These are phyloP conservation scores for Dioscorea dumetorum DNA, from an alignment of 106 monocot species.

Conservation along the genomic window DNA sequence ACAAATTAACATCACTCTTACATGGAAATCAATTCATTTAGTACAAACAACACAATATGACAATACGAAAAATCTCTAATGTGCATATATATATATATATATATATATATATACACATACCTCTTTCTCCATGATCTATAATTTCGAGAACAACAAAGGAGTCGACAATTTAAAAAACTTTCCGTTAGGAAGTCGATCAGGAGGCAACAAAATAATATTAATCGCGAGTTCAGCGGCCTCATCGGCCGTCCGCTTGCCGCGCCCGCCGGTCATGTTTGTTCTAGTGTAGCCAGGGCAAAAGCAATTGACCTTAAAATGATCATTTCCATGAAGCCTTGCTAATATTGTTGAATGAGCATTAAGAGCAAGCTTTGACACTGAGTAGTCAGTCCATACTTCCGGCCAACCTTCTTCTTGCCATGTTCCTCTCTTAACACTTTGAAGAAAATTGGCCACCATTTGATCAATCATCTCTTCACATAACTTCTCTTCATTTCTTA, in stretches of 20 bases:
- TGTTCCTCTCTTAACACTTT: conserved; percentile 35
- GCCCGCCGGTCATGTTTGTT: conserved; percentile 53
- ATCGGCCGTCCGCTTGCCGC: conserved; percentile 41
- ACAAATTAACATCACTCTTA: too few relatives aligned
- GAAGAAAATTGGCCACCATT: conserved; percentile 40
- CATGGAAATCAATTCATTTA: too few relatives aligned
- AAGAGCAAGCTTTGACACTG: conserved; percentile 77
- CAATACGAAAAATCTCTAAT: neutral
- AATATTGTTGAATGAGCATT: conserved; percentile 48
- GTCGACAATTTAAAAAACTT: conserved; percentile 55
- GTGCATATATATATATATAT: neutral
- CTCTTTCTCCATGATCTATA: conserved; percentile 1
- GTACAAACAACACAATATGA: too few relatives aligned
- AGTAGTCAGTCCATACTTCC: conserved; percentile 71
- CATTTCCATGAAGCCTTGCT: conserved; percentile 20
- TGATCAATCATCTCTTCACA: conserved; percentile 32
- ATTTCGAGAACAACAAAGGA: conserved; percentile 29
- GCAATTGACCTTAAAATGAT: conserved; percentile 53
- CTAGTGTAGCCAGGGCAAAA: conserved; percentile 82
- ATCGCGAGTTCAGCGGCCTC: conserved; percentile 46
- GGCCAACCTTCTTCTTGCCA: conserved; percentile 75
- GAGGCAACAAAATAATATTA: conserved; percentile 25
- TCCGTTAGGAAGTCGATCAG: conserved; percentile 39
- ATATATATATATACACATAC: neutral
- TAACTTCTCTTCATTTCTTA: conserved; percentile 43